Conservation (phyloP, 805 yeast genomes). For the Jamesozyma lodderae region DNA sequence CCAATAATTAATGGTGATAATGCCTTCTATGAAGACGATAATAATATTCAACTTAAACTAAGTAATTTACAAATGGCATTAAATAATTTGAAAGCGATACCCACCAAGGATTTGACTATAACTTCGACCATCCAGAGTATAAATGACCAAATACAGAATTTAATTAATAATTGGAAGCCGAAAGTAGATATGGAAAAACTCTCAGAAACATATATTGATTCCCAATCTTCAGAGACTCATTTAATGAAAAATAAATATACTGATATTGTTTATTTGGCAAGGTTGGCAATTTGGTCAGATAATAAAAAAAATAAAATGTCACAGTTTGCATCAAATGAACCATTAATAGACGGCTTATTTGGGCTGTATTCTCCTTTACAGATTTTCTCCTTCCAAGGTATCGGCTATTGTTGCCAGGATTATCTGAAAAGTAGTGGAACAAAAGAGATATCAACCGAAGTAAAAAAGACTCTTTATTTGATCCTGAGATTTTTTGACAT, state of each 20-base stretch:
- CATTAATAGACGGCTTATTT: constrained; percentile 24
- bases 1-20: constrained; percentile 2
- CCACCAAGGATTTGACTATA: not conserved
- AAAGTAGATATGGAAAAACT: constrained; percentile 10
- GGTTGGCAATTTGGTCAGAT: constrained; percentile 16
- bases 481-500: constrained; percentile 26
- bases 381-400: constrained; percentile 24
- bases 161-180: constrained; percentile 18
- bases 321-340: constrained; percentile 5
- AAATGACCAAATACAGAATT: constrained; percentile 10
- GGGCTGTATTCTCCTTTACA: constrained; percentile 27
- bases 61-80: constrained; percentile 11
- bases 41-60: constrained; percentile 12
- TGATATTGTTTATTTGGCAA: constrained; percentile 18
- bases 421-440: constrained; percentile 3
- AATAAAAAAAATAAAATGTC: not conserved
- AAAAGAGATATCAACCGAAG: constrained; percentile 36
- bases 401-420: constrained; percentile 20
- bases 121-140: constrained; percentile 8
- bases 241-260: constrained; percentile 23
- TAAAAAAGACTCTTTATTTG: constrained; percentile 24
- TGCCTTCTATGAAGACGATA: constrained; percentile 15
- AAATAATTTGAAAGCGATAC: constrained; percentile 10
- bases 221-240: constrained; percentile 22
- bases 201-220: constrained; percentile 1